Base-by-base conservation (phyloP, 495 filamentous ascomycete species). In the Aspergillus hancockii region DNA sequence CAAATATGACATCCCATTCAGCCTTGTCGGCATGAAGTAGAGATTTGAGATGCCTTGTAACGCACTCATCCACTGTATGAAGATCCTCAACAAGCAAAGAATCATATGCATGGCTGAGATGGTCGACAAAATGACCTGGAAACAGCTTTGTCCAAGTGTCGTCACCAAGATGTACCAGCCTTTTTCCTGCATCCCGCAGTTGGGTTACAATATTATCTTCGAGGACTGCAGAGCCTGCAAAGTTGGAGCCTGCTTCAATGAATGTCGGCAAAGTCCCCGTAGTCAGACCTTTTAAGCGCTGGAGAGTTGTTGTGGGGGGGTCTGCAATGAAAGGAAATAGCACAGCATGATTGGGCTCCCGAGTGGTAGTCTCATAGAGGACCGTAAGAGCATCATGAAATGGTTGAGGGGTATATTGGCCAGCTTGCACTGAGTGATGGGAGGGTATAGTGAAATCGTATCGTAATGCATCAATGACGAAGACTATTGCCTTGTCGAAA, bases 41-140 rank as follows among this genome's bases (percentile, higher is more conserved):
- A 1, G 93, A 93, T 52, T 96, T 87, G 25, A 98, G 85, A 67
- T 97, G 89, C 65, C 93, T 86, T 12, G 83, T 88, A 13, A 98
- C 94, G 2, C 92, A 93, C 63, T 96, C 93, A 66, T 98, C 93
- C 14, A 98, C 88, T 0, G 94, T 97, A 66, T 97, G 91, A 64
- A 98, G 71, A 71, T 98, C 93, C 90, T 91, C 96, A 8, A 97
- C 93, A 65, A 97, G 95, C 72, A 98, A 92, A 49, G 92, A 96
- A 70, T 97, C 91, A 67, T 94, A 96, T 4, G 93, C 82, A 55
- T 79, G 80, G 60, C 90, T 92, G 57, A 97, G 82, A 38, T 90
- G 88, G 0, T 82, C 76, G 66, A 96, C 86, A 64, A 98, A 97
- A 70, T 93, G 89, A 7, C 83, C 90, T 2, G 93, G 93, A 65